phyloP scores from a whole-genome alignment of 2,329 filamentous ascomycete species.

The Fusarium marasasianum region DNA sequence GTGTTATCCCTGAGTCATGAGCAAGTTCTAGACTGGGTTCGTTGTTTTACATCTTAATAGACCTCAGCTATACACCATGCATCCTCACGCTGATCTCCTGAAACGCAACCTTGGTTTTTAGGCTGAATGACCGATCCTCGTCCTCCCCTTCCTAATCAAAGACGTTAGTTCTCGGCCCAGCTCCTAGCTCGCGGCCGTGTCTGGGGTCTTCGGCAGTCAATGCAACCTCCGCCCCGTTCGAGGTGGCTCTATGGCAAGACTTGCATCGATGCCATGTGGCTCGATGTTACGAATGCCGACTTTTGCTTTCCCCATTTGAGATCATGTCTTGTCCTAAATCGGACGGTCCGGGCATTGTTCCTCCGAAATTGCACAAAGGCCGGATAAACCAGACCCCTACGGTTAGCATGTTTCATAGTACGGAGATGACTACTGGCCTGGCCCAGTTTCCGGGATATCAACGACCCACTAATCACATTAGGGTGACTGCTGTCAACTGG shows the following conservation, averaged over 20 bases:
- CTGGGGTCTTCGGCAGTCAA: conserved; percentile 14
- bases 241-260: background rate
- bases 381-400: conserved; percentile 20
- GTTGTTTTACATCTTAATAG: conserved; percentile 1
- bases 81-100: conserved; percentile 1
- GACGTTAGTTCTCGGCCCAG: background rate
- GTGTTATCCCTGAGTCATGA: background rate
- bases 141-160: conserved; percentile 9
- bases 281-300: background rate
- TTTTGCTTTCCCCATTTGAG: background rate
- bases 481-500: background rate
- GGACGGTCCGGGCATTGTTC: conserved; percentile 19
- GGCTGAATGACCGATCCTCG: conserved; percentile 21
- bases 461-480: conserved; percentile 18
- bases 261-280: conserved; percentile 17
- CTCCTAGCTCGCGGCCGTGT: background rate
- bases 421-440: conserved; percentile 20
- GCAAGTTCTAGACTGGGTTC: background rate
- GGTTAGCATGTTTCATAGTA: conserved; percentile 13
- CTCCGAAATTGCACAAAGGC: conserved; percentile 24
- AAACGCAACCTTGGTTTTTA: conserved; percentile 20
- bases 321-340: conserved; percentile 3
- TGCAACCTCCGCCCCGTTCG: conserved; percentile 3
- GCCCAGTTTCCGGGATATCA: background rate
- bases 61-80: background rate